phyloP scores from a whole-genome alignment of 2,329 filamentous ascomycete species.

The Chaetothyriales sp. region DNA sequence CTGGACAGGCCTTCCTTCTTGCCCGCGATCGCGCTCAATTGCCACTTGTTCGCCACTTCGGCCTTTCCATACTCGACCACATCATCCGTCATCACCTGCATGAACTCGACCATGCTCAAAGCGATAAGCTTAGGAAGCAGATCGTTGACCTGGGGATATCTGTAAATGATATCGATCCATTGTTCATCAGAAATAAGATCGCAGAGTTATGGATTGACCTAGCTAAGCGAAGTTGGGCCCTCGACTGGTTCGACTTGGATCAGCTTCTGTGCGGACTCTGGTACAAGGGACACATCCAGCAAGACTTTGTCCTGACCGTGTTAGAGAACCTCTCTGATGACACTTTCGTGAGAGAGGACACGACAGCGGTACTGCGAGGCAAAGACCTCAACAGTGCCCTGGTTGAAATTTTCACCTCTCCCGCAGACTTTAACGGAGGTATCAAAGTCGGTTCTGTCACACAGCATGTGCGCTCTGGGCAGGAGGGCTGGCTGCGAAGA shows the following conservation, averaged over 20 bases:
- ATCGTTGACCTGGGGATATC: slow-evolving; percentile 64
- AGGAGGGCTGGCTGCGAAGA: slow-evolving; percentile 77
- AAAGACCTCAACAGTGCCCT: slow-evolving; percentile 75
- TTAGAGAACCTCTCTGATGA: slow-evolving; percentile 90
- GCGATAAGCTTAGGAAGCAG: slow-evolving; percentile 56
- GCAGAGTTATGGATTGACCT: slow-evolving; percentile 90
- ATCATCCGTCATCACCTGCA: slow-evolving; percentile 76
- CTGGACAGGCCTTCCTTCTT: slow-evolving; percentile 70
- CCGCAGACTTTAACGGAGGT: slow-evolving; percentile 57
- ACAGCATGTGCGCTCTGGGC: slow-evolving; percentile 57
- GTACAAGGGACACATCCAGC: slow-evolving; percentile 50
- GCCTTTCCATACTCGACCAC: slow-evolving; percentile 80
- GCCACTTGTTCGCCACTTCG: slow-evolving; percentile 80
- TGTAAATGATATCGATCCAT: slow-evolving; percentile 57
- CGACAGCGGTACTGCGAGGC: slow-evolving; percentile 68
- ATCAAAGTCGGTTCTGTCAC: slow-evolving; percentile 57
- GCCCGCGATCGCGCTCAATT: slow-evolving; percentile 63
- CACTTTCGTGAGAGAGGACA: slow-evolving; percentile 81
- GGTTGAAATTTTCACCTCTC: slow-evolving; percentile 85
- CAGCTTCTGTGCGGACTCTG: slow-evolving; percentile 66
- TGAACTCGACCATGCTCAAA: slow-evolving; percentile 56
- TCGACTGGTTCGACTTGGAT: slow-evolving; percentile 93
- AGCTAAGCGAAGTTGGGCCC: slow-evolving; percentile 84
- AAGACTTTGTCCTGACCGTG: slow-evolving; percentile 76
- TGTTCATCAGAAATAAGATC: slow-evolving; percentile 83